phyloP scores from a whole-genome alignment of 1,284 basidiomycete species.

The Pascua sp. region DNA sequence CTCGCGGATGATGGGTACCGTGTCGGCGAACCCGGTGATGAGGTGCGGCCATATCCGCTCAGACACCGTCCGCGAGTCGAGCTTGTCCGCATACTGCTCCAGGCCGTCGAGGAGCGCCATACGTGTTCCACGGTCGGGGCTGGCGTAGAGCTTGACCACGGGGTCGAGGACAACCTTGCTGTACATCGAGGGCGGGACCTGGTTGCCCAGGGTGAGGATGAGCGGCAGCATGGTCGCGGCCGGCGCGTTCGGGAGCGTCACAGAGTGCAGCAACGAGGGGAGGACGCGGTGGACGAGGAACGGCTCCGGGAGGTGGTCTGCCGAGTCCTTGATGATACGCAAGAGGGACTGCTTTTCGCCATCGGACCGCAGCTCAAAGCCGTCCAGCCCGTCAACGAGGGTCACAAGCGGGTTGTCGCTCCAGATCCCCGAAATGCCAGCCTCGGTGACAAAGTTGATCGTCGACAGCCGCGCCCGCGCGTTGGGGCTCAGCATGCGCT shows the following conservation, averaged over 20 bases:
- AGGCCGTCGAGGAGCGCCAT: constrained; percentile 90
- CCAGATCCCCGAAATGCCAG: constrained; percentile 73
- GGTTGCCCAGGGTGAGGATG: constrained; percentile 72
- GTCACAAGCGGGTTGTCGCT: constrained; percentile 75
- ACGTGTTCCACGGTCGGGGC: constrained; percentile 84
- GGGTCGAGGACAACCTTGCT: constrained; percentile 66
- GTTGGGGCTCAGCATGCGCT: constrained; percentile 83
- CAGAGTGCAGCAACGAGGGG: constrained; percentile 76
- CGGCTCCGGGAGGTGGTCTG: constrained; percentile 70
- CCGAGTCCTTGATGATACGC: constrained; percentile 74
- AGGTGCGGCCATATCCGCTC: constrained; percentile 92
- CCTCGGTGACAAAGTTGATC: constrained; percentile 75
- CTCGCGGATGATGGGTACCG: constrained; percentile 87
- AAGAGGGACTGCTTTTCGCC: constrained; percentile 74
- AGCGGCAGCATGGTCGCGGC: constrained; percentile 76
- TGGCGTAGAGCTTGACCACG: constrained; percentile 76
- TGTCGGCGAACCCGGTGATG: constrained; percentile 93
- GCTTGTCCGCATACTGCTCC: constrained; percentile 75
- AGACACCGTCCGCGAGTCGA: constrained; percentile 77
- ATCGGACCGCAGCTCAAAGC: constrained; percentile 79
- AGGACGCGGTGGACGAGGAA: constrained; percentile 83
- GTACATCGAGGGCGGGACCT: constrained; percentile 70
- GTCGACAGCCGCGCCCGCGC: constrained; percentile 72
- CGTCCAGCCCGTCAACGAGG: constrained; percentile 80
- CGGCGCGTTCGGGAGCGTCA: constrained; percentile 78